Conservation (phyloP, 805 yeast genomes). For the Starmerella gropengiesseri region DNA sequence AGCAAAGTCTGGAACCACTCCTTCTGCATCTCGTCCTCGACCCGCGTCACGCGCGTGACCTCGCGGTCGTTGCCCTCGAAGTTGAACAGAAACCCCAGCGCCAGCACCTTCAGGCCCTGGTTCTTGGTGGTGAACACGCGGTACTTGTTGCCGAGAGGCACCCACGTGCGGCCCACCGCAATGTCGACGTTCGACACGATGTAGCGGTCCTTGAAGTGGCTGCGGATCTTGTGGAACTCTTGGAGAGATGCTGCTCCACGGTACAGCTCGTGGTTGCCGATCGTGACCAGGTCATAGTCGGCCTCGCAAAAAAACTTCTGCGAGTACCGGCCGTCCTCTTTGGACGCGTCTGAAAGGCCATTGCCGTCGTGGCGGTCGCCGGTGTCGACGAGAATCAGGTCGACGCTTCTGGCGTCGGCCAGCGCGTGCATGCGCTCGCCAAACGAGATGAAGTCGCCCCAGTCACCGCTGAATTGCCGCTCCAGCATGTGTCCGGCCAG, state of each 20-base stretch:
- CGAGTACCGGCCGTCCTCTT: constrained; percentile 53
- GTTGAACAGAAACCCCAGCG: constrained; percentile 70
- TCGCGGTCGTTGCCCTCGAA: constrained; percentile 47
- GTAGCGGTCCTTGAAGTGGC: constrained; percentile 47
- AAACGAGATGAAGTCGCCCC: constrained; percentile 88
- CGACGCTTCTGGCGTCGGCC: constrained; percentile 42
- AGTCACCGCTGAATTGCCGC: constrained; percentile 46
- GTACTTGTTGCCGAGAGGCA: constrained; percentile 58
- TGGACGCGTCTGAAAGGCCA: constrained; percentile 64
- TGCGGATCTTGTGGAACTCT: constrained; percentile 47
- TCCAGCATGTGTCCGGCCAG: constrained; percentile 80
- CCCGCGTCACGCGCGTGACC: constrained; percentile 52
- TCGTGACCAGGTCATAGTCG: constrained; percentile 65
- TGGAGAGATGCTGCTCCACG: constrained; percentile 48
- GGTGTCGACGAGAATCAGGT: constrained; percentile 64
- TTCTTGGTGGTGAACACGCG: constrained; percentile 53
- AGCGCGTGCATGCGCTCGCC: constrained; percentile 36
- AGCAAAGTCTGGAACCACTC: constrained; percentile 49
- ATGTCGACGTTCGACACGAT: constrained; percentile 37
- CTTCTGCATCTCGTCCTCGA: constrained; percentile 41
- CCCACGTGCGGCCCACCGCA: constrained; percentile 30
- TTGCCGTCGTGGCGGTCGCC: constrained; percentile 94
- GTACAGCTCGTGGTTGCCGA: constrained; percentile 88
- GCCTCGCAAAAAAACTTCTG: constrained; percentile 47
- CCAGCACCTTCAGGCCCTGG: constrained; percentile 41